A percentile compares a stretch with the other conserved stretches of the same genome.
Evolutionary conservation across 75 land plant genomes (phyloP).

Genomic region (Pinus taeda): DNA sequence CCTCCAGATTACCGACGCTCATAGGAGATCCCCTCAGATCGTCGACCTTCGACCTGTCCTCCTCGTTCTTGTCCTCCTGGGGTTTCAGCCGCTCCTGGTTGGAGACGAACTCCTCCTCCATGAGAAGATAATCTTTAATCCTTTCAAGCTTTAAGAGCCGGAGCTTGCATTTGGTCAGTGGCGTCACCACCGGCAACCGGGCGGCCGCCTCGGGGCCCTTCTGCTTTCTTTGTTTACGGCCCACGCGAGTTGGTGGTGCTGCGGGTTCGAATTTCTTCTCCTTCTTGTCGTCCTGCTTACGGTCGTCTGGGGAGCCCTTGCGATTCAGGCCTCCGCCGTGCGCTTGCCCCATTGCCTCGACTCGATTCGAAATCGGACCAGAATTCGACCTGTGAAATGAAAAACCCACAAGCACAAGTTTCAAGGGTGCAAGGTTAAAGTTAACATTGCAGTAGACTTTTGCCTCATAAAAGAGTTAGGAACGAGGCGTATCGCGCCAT

Average conservation of each 20-base stretch:
- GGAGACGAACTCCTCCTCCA: conserved; percentile 89
- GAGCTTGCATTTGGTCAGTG: conserved; percentile 81
- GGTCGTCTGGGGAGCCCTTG: conserved; percentile 40
- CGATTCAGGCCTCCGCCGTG: no score
- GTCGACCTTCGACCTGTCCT: conserved; percentile 89
- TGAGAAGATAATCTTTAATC: conserved; percentile 78
- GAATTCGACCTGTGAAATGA: no score
- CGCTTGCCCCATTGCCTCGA: no score
- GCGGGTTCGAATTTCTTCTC: conserved; percentile 90
- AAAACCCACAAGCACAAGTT: no score
- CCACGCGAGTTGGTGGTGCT: conserved; percentile 78
- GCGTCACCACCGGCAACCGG: conserved; percentile 74
- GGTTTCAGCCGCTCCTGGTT: conserved; percentile 90
- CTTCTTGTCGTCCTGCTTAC: conserved; percentile 65
- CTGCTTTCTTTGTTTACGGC: conserved; percentile 89
- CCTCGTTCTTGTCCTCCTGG: conserved; percentile 89
- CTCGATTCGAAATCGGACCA: no score
- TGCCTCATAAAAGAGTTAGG: no score
- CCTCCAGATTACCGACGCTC: conserved; percentile 92
- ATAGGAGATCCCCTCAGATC: conserved; percentile 83
- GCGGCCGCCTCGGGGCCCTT: conserved; percentile 93
- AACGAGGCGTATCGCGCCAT: no score
- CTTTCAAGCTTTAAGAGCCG: conserved; percentile 86
- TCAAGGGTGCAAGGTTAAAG: no score
- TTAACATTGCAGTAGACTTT: no score